Evolutionary conservation across 2,329 filamentous ascomycete genomes (phyloP).

Genomic region (Apiospora kogelbergensis): DNA sequence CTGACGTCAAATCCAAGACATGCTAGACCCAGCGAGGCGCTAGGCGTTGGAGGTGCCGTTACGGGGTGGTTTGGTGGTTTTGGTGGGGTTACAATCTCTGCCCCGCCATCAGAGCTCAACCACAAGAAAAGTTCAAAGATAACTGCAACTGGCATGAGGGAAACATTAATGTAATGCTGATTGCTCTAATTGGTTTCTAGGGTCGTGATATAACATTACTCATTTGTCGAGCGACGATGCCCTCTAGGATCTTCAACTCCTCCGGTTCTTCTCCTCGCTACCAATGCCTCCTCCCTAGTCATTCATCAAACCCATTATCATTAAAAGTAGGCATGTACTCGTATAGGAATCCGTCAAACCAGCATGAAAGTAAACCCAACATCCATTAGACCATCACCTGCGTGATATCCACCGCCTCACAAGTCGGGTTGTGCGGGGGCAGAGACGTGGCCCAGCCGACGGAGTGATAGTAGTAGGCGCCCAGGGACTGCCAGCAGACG

Average conservation of each 20-base stretch:
- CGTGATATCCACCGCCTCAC: slow-evolving; percentile 31
- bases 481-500: slow-evolving; percentile 33
- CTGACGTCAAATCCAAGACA: too few species aligned
- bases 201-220: neutral
- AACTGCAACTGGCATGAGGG: neutral
- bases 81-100: too few species aligned
- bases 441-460: slow-evolving; percentile 30
- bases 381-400: neutral
- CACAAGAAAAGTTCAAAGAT: too few species aligned
- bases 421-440: slow-evolving; percentile 36
- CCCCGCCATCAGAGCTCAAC: too few species aligned
- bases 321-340: neutral
- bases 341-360: neutral
- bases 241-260: neutral
- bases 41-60: too few species aligned
- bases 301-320: neutral
- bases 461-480: slow-evolving; percentile 34
- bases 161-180: neutral
- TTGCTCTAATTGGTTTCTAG: neutral
- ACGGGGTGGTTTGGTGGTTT: too few species aligned
- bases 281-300: neutral
- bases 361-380: neutral
- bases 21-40: too few species aligned
- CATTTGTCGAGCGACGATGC: neutral
- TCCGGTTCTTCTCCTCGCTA: neutral